phyloP scores from a whole-genome alignment of 2,329 filamentous ascomycete genomes.

The Zasmidium cellare region DNA sequence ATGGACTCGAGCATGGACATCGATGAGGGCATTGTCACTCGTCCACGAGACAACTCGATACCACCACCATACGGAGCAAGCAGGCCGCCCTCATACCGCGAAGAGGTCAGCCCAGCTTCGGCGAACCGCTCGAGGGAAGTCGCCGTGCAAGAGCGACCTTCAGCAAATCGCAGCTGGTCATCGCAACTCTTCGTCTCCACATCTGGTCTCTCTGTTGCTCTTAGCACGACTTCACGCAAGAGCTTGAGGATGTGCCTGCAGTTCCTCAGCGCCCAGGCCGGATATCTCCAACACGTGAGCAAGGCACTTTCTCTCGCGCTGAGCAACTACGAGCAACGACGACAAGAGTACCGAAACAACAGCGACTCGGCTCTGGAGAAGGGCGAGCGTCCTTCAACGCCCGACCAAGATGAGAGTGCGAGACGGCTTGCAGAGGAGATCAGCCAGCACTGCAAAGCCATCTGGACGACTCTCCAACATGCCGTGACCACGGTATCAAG shows the following conservation, averaged over 20 bases:
- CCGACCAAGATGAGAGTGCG: conserved; percentile 40
- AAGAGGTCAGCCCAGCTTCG: conserved; percentile 33
- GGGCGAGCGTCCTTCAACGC: conserved; percentile 30
- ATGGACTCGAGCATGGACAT: conserved; percentile 49
- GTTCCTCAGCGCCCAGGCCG: conserved; percentile 79
- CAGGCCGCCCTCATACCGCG: conserved; percentile 43
- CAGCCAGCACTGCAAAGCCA: conserved; percentile 58
- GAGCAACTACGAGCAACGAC: conserved; percentile 69
- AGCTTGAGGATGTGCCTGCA: conserved; percentile 82
- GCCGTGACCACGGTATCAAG: conserved; percentile 83
- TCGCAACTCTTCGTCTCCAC: conserved; percentile 75
- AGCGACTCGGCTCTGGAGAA: conserved; percentile 42
- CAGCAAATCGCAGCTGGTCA: conserved; percentile 63
- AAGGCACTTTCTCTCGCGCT: conserved; percentile 71
- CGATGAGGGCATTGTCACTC: conserved; percentile 38
- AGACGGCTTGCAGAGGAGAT: conserved; percentile 74
- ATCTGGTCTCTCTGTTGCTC: conserved; percentile 84
- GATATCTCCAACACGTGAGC: conserved; percentile 75
- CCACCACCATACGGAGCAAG: conserved; percentile 82
- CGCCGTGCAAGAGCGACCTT: conserved; percentile 29
- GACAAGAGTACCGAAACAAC: conserved; percentile 48
- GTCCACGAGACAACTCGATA: conserved; percentile 36
- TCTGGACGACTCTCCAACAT: conserved; percentile 63
- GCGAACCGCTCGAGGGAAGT: conserved; percentile 21
- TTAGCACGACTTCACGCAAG: conserved; percentile 83